Base-by-base conservation (phyloP, 2,329 filamentous ascomycete species). In the Xylariomycetidae sp. region DNA sequence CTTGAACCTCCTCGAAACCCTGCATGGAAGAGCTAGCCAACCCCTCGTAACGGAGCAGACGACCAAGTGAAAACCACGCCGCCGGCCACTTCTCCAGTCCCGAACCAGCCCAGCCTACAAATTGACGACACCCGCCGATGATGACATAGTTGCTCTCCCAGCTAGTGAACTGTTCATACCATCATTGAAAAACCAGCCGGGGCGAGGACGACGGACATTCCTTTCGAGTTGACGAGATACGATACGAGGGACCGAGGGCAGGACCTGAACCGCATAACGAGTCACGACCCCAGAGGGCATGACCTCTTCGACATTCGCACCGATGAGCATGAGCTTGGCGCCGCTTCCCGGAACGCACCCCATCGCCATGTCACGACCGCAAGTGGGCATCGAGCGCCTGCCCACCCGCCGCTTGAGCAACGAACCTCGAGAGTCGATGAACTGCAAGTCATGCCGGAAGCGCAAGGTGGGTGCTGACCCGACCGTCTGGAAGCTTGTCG, bases 371-470 rank as follows among this genome's bases (percentile, higher is more conserved):
- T 76, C 82, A 44, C 75, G 85, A 51, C 82, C 82, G 18, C 82
- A 85, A 65, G 80, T 89, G 52, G 82, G 83, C 56, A 90, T 90
- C 58, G 82, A 89, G 62, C 77, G 85, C 41, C 66, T 90, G 46
- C 82, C 83, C 17, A 72, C 79, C 34, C 77, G 82, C 43, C 78
- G 82, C 25, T 68, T 77, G 60, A 79, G 72, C 59, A 82, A 76
- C 50, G 84, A 92, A 58, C 85, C 84, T 25, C 50, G 54, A 34
- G 87, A 93, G 67, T 85, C 84, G 20, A 94, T 94, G 87, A 94
- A 94, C 60, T 94, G 87, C 76, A 93, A 94, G 61, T 92, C 85
- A 36, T 94, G 87, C 67, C 77, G 87, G 48, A 93, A 93, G 63
- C 74, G 87, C 65, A 94, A 94, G 81, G 86, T 90, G 61, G 29